A percentile compares a stretch with the other conserved stretches of the same genome.
Conservation (phyloP, 108 stramenopile genomes). For the Nitzschia putrida region DNA sequence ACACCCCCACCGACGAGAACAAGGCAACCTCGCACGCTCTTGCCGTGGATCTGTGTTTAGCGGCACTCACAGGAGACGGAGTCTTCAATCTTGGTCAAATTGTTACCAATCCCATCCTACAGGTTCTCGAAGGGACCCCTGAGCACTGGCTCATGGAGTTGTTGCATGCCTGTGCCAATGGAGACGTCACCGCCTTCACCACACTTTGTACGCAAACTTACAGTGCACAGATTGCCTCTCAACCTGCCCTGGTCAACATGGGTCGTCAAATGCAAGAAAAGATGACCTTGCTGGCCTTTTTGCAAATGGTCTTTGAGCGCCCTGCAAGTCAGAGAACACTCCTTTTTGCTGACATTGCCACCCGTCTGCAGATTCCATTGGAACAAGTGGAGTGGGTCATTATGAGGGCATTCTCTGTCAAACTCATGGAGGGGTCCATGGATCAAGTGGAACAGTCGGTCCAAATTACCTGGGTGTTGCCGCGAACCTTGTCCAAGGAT, state of each 20-base stretch:
- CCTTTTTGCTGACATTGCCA: slow-evolving; percentile 87
- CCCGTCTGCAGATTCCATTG: slow-evolving; percentile 57
- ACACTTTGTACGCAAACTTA: slow-evolving; percentile 53
- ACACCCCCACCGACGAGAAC: slow-evolving; percentile 37
- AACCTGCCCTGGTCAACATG: slow-evolving; percentile 85
- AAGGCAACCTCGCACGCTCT: slow-evolving; percentile 44
- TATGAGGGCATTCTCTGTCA: slow-evolving; percentile 94
- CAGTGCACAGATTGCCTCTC: slow-evolving; percentile 63
- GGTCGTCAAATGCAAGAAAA: slow-evolving; percentile 91
- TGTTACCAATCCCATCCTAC: slow-evolving; percentile 84
- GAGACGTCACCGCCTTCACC: slow-evolving; percentile 85
- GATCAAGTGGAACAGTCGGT: slow-evolving; percentile 87
- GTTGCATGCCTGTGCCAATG: slow-evolving; percentile 80
- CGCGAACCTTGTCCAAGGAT: slow-evolving; percentile 83
- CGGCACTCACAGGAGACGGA: slow-evolving; percentile 95
- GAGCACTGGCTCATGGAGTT: slow-evolving; percentile 88
- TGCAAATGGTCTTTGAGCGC: slow-evolving; percentile 92
- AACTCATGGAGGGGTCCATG: slow-evolving; percentile 87
- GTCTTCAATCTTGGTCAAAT: slow-evolving; percentile 97
- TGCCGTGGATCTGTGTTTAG: slow-evolving; percentile 90
- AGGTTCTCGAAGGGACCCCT: slow-evolving; percentile 61
- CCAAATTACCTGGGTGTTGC: slow-evolving; percentile 96
- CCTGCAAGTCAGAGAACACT: slow-evolving; percentile 88
- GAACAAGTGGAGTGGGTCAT: slow-evolving; percentile 98
- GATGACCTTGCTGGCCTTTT: slow-evolving; percentile 90